These are phyloP conservation scores for Hymenoscyphus albidus DNA, from an alignment of 2,329 filamentous ascomycete species.

Conservation along the genomic window DNA sequence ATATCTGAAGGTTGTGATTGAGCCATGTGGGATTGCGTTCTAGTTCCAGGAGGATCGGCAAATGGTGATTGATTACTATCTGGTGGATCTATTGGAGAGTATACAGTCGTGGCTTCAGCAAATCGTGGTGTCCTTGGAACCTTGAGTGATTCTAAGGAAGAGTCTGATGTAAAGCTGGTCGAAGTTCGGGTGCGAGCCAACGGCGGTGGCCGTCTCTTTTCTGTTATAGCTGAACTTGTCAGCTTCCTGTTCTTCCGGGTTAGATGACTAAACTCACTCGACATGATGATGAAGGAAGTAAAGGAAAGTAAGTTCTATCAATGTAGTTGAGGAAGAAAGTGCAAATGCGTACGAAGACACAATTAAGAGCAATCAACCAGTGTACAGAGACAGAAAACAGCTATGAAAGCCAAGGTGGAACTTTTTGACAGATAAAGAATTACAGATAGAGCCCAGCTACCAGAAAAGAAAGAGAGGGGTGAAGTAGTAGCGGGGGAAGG, in stretches of 20 bases:
- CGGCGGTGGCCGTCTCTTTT: slow-evolving; percentile 31
- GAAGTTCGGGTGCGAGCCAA: slow-evolving; percentile 38
- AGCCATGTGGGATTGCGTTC: slow-evolving; percentile 47
- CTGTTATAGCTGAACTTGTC: slow-evolving; percentile 17
- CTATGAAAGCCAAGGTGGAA: neutral
- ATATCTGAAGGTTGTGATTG: slow-evolving; percentile 77
- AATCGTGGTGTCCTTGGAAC: slow-evolving; percentile 73
- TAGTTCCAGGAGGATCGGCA: slow-evolving; percentile 48
- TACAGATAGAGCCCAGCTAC: slow-evolving; percentile 37
- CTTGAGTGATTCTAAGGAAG: slow-evolving; percentile 44
- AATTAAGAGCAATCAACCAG: slow-evolving; percentile 21
- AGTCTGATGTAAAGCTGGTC: slow-evolving; percentile 39
- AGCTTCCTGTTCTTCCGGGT: slow-evolving; percentile 10
- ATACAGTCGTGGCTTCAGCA: slow-evolving; percentile 73
- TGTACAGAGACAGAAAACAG: slow-evolving; percentile 13
- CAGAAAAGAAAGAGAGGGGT: slow-evolving; percentile 26
- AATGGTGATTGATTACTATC: slow-evolving; percentile 50
- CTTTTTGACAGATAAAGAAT: slow-evolving; percentile 27
- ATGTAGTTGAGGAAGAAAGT: slow-evolving; percentile 5
- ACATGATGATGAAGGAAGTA: slow-evolving; percentile 15
- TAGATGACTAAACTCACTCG: slow-evolving; percentile 17
- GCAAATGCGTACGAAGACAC: slow-evolving; percentile 19
- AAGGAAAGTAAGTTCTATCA: slow-evolving; percentile 7
- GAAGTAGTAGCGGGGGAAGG: slow-evolving; percentile 26
- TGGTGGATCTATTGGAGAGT: slow-evolving; percentile 66